Conservation (phyloP, 2,329 filamentous ascomycete species). For the Aspergillus amoenus region DNA sequence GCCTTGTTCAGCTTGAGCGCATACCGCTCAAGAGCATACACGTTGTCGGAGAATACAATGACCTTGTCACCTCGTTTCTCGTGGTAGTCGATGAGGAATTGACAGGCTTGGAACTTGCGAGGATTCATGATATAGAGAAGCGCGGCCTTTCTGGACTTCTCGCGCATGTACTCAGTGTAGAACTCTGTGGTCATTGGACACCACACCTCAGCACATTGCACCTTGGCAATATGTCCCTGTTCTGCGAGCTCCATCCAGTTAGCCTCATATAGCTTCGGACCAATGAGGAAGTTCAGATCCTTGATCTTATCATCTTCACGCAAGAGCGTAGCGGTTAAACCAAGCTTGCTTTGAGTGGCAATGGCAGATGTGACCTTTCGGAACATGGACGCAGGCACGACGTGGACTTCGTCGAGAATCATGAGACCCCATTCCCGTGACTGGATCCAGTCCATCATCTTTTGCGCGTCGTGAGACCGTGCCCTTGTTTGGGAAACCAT, state of each 20-base stretch:
- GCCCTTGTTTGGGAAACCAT: constrained; percentile 95
- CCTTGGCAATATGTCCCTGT: constrained; percentile 92
- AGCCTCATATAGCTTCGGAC: constrained; percentile 94
- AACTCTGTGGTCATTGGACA: constrained; percentile 99
- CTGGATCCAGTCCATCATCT: constrained; percentile 95
- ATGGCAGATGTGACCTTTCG: constrained; percentile 89
- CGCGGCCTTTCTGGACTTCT: constrained; percentile 64
- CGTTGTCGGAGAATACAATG: constrained; percentile 97
- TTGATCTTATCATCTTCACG: constrained; percentile 98
- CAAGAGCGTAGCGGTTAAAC: constrained; percentile 87
- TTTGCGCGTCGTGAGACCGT: constrained; percentile 86
- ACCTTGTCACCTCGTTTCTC: constrained; percentile 94
- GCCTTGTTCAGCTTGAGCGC: constrained; percentile 80
- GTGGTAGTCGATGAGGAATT: constrained; percentile 98
- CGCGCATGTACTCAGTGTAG: constrained; percentile 85
- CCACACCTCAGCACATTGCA: constrained; percentile 98
- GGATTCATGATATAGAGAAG: constrained; percentile 96
- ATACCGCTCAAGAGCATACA: constrained; percentile 86
- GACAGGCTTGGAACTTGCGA: constrained; percentile 92
- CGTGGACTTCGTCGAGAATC: constrained; percentile 96
- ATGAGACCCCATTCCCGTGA: constrained; percentile 94
- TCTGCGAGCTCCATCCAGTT: constrained; percentile 99
- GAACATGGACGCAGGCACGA: constrained; percentile 96
- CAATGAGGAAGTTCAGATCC: constrained; percentile 95
- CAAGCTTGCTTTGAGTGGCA: constrained; percentile 92